Evolutionary conservation across 1,284 basidiomycete species (phyloP), one percentile per base, ranked within the genome.

Genomic region (Agroathelia rolfsii): DNA sequence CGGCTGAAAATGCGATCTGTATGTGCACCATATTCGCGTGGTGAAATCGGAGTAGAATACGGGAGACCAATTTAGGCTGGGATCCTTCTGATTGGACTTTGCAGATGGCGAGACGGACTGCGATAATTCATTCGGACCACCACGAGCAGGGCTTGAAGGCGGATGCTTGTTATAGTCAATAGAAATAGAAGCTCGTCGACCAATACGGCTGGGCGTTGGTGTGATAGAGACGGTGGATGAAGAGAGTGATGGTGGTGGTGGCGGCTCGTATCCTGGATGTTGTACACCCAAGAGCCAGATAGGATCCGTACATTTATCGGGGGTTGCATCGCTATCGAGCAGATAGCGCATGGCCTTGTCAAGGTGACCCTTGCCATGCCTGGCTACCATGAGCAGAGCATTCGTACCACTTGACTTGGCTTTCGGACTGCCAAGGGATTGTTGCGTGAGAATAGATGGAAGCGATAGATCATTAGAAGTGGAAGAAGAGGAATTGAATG

Each of bases 1-100:
- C 1, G 87, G 79, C 1, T 75, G 61, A 44, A 93, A 94, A 34
- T 90, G 82, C 2, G 76, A 79, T n/a, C 92, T 81, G 56, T 95
- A 96, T 0, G 90, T 94, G 34, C 90, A 69, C 83, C 89, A 94
- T 38, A 95, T 68, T 6, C 83, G 67, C 0, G 85, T 86, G 1
- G 78, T 77, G 54, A 93, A 95, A 57, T 95, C 90, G n/a, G 74
- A 65, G 50, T 90, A 89, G 53, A 95, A 95, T 32, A 72, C 66
- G 3, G 76, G 69, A 0, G 87, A 84, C 83, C 85, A 88, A 38
- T 72, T 52, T 12, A 64, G 62, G 2, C 60, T 58, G 2, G 66
- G 65, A 40, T 73, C 44, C 55, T 66, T 64, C 39, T 24, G 51
- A 47, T 40, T 47, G 32, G 40, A 44, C 12, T 34, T 50, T 10